These are phyloP conservation scores for Brassica juncea DNA, from an alignment of 345 rosid genomes.

Conservation along the genomic window DNA sequence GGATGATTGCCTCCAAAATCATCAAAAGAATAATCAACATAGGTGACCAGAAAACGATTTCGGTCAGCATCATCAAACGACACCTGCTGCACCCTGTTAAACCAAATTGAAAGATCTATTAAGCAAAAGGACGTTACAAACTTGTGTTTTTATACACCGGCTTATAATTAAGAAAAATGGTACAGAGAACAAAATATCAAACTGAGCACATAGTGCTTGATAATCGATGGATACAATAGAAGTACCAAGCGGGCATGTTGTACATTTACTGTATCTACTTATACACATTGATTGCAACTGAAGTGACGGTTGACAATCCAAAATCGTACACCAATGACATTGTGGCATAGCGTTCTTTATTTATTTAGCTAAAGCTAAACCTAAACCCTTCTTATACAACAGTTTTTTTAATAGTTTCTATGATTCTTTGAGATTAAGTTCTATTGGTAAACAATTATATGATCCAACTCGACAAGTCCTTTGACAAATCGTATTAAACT, in stretches of 20 bases:
- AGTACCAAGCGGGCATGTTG: constrained; percentile 1
- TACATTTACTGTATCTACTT: constrained; percentile 15
- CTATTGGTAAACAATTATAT: constrained; percentile 1
- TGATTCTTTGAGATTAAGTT: neutral
- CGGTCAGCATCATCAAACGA: constrained; percentile 96
- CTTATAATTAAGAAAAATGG: neutral
- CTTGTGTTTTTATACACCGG: neutral
- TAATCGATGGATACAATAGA: neutral
- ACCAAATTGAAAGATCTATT: constrained; percentile 32
- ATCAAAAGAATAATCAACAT: constrained; percentile 94
- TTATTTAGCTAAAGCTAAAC: constrained; percentile 9
- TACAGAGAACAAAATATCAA: constrained; percentile 8
- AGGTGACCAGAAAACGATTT: constrained; percentile 90
- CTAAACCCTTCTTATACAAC: neutral
- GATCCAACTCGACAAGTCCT: constrained; percentile 7
- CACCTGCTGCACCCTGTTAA: constrained; percentile 94
- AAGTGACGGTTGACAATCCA: constrained; percentile 16
- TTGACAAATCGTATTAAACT: neutral
- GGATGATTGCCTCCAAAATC: constrained; percentile 99
- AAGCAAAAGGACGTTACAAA: constrained; percentile 15
- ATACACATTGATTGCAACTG: constrained; percentile 30
- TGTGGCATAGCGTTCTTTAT: neutral
- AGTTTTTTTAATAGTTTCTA: neutral
- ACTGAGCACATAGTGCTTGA: neutral
- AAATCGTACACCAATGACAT: constrained; percentile 20